Base-by-base conservation (phyloP, 2,329 filamentous ascomycete species). In the Pseudonectria buxi region DNA sequence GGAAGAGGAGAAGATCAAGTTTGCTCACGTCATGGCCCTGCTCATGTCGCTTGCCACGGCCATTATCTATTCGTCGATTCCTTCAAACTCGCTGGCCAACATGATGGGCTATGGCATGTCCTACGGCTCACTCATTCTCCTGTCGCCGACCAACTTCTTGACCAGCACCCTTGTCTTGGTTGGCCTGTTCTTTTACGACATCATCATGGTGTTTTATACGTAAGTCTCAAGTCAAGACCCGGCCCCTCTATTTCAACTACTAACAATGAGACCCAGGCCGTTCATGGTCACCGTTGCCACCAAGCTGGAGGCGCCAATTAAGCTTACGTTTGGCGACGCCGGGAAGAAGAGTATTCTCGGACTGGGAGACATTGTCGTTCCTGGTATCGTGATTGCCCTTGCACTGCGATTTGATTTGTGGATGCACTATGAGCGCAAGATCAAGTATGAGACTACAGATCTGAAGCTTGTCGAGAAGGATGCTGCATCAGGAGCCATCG, bases 331-430 rank as follows among this genome's bases (percentile, higher is more conserved):
- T 44, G 59, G 69, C 14, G 64, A 69, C 2, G 81, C 84, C 2
- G 72, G 74, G n/a, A 79, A 81, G 15, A 64, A 68, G 18, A 76
- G 86, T 35, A 94, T 96, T 74, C 78, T 98, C 7, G 90, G 90
- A 0, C 72, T 96, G 0, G 90, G 90, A n/a, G 90, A 98, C 55
- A 85, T 98, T 39, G 85, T 95, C 2, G 71, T 98, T 4, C 90
- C 90, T 0, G 92, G 90, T 7, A 87, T 96, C 53, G 81, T 95
- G 63, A 83, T 96, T 43, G 86, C 78, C 2, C 73, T 95, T 28
- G 86, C 89, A 3, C 69, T 98, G 15, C 79, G 90, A n/a, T 95
- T 94, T 50, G 90, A 98, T 55, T 70, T 95, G 7, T 92, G 86
- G 65, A 70, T 87, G 35, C 80, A 84, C 64, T 96, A 96, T 55